These are phyloP conservation scores for Penicillium simplicissimum DNA, from an alignment of 495 filamentous ascomycete species.

Conservation along the genomic window DNA sequence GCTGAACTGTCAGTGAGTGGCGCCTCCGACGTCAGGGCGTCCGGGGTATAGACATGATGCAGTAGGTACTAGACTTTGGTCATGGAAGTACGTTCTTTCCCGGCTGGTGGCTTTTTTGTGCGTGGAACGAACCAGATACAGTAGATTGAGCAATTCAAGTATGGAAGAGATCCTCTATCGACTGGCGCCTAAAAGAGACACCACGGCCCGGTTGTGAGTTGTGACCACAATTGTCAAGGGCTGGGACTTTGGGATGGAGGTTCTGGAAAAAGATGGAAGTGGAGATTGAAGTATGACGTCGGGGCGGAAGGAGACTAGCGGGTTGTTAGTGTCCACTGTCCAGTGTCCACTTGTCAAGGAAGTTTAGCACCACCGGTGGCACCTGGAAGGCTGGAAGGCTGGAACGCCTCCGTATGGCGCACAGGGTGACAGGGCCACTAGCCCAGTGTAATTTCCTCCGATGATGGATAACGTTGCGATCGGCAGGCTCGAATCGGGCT, in stretches of 20 bases:
- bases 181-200: no score
- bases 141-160: neutral
- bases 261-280: neutral
- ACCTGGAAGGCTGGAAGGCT: no score
- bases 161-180: neutral
- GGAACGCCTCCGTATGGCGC: conserved; percentile 19
- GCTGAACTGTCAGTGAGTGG: neutral
- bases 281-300: conserved; percentile 23
- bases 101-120: neutral
- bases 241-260: neutral
- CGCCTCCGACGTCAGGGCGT: conserved; percentile 37
- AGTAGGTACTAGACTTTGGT: neutral
- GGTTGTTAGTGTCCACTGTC: neutral
- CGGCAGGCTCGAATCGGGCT: neutral
- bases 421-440: neutral
- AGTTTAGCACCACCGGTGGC: conserved; percentile 1
- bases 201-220: no score
- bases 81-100: neutral
- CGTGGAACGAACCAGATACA: neutral
- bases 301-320: neutral
- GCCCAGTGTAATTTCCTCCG: neutral
- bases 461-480: conserved; percentile 5
- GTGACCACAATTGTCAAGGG: no score
- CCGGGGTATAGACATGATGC: neutral
- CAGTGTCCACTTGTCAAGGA: neutral